phyloP scores from a whole-genome alignment of 768 basidiomycete species.

The Crucibulum laeve region DNA sequence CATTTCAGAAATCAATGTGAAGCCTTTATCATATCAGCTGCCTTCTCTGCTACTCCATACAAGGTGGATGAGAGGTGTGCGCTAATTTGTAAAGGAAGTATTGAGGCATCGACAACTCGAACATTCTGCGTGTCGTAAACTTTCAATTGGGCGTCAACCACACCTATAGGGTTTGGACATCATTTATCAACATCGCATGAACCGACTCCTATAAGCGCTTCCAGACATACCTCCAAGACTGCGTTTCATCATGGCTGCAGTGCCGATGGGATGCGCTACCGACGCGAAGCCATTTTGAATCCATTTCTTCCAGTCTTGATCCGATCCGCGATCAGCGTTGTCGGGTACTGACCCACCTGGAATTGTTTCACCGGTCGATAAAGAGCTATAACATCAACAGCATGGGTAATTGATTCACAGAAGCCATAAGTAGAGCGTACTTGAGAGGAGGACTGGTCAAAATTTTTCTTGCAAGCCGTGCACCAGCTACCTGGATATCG shows the following conservation, averaged over 20 bases:
- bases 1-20: slow-evolving; percentile 18
- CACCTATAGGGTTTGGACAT: slow-evolving; percentile 24
- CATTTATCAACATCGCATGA: too few relatives aligned
- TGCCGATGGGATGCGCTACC: slow-evolving; percentile 46
- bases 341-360: slow-evolving; percentile 40
- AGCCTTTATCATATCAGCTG: slow-evolving; percentile 46
- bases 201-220: neutral
- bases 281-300: slow-evolving; percentile 36
- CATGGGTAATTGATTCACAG: neutral
- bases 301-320: slow-evolving; percentile 43
- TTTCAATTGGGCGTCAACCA: slow-evolving; percentile 40
- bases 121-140: slow-evolving; percentile 46
- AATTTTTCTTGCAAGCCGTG: slow-evolving; percentile 37
- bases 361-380: slow-evolving; percentile 37
- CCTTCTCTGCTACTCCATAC: slow-evolving; percentile 54
- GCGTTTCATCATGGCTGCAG: slow-evolving; percentile 38
- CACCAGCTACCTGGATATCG: slow-evolving; percentile 43
- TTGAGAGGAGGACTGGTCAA: slow-evolving; percentile 36
- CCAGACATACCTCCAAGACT: slow-evolving; percentile 27
- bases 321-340: slow-evolving; percentile 36
- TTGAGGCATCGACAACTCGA: slow-evolving; percentile 47
- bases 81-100: slow-evolving; percentile 44
- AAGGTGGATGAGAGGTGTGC: slow-evolving; percentile 43
- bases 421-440: slow-evolving; percentile 14
- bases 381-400: slow-evolving; percentile 14